These are phyloP conservation scores for Lipomyces chichibuensis DNA, from an alignment of 805 yeast species.

Conservation along the genomic window DNA sequence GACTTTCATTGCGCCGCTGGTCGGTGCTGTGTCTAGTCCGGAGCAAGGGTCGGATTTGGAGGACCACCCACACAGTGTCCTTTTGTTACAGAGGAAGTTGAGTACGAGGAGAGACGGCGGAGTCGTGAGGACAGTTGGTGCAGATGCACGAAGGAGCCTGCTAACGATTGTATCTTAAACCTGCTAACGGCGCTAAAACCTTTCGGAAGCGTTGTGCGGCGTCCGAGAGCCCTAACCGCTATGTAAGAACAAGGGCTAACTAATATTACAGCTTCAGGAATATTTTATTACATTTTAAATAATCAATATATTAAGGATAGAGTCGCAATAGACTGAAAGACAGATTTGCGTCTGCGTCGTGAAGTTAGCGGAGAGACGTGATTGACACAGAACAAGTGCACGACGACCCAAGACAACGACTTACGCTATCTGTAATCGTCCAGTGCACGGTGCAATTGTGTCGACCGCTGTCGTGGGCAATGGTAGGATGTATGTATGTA, in stretches of 20 bases:
- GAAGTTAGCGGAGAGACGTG: too few relatives aligned
- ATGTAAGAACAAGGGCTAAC: too few relatives aligned
- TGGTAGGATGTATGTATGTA: too few relatives aligned
- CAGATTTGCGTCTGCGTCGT: too few relatives aligned
- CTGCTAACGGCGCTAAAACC: neutral
- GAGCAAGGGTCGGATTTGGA: neutral
- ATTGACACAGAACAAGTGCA: too few relatives aligned
- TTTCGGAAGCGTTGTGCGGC: neutral
- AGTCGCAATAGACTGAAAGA: too few relatives aligned
- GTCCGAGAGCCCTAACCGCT: neutral
- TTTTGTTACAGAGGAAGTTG: neutral
- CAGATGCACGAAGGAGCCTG: neutral
- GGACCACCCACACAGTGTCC: neutral
- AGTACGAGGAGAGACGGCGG: neutral
- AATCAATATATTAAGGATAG: neutral
- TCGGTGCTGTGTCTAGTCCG: neutral
- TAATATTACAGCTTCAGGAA: neutral
- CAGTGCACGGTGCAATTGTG: too few relatives aligned
- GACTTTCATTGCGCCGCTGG: slow-evolving; percentile 18
- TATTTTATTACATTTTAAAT: neutral
- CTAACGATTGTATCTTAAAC: neutral
- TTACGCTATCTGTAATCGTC: too few relatives aligned
- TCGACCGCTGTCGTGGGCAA: too few relatives aligned
- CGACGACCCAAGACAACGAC: too few relatives aligned
- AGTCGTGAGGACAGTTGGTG: neutral